Conservation (phyloP, 2,329 filamentous ascomycete species). For the Sclerotinia trifoliorum region DNA sequence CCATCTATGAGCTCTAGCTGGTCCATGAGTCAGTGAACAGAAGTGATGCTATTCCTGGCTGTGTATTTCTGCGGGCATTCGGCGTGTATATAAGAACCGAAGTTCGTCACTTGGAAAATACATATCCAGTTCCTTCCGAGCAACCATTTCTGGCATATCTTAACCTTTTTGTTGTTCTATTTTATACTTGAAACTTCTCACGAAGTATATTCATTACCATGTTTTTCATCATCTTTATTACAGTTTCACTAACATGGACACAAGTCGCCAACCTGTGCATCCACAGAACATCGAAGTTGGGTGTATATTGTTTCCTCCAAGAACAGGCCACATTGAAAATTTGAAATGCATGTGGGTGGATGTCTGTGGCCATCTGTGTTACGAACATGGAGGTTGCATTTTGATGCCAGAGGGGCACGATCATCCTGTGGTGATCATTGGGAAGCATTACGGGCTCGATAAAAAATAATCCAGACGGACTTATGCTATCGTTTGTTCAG, state of each 20-base stretch:
- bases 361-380: background rate
- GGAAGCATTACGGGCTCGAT: background rate
- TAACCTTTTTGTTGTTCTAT: background rate
- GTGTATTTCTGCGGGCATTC: background rate
- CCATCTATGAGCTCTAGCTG: background rate
- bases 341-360: background rate
- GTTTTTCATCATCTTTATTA: background rate
- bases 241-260: background rate
- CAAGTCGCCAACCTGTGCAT: background rate
- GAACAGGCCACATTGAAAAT: background rate
- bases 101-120: background rate
- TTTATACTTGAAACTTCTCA: background rate
- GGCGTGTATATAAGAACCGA: background rate
- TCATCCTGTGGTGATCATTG: conserved; percentile 5
- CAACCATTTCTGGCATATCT: background rate
- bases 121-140: background rate
- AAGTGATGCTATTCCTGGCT: background rate
- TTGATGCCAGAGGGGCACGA: background rate
- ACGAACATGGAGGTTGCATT: background rate
- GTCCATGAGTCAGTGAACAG: background rate
- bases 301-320: conserved; percentile 1
- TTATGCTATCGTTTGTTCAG: background rate
- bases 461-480: no score
- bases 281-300: conserved; percentile 3
- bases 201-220: background rate